Evolutionary conservation across 2,329 filamentous ascomycete species (phyloP).

Genomic region (Aspergillus tanneri): DNA sequence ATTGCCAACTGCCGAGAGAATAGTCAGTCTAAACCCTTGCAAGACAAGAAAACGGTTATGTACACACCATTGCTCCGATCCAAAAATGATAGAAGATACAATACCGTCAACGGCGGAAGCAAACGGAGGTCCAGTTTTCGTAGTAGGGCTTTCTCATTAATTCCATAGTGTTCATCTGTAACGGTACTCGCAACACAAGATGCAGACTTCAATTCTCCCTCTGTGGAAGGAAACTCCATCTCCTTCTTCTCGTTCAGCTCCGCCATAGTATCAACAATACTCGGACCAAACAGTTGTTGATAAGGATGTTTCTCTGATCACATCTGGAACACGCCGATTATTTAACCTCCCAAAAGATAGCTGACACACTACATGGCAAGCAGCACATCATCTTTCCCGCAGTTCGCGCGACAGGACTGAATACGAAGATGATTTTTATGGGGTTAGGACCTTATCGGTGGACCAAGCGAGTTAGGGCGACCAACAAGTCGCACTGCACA

Average conservation of each 20-base stretch:
- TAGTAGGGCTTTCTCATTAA: constrained; percentile 42
- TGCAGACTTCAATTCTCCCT: constrained; percentile 1
- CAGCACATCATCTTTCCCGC: constrained; percentile 20
- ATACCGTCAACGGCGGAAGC: constrained; percentile 44
- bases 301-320: neutral
- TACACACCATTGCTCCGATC: constrained; percentile 45
- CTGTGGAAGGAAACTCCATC: neutral
- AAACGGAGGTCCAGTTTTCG: constrained; percentile 47
- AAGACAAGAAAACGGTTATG: neutral
- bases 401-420: constrained; percentile 16
- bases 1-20: constrained; percentile 34
- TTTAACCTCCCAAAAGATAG: neutral
- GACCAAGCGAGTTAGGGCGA: neutral
- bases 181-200: constrained; percentile 17
- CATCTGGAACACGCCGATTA: neutral
- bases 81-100: constrained; percentile 48
- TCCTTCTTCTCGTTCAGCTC: constrained; percentile 10
- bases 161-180: constrained; percentile 20
- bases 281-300: neutral
- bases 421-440: constrained; percentile 6
- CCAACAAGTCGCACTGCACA: no score
- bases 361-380: constrained; percentile 4
- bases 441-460: constrained; percentile 7
- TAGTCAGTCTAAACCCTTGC: neutral
- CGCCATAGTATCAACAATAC: constrained; percentile 7